Conservation (phyloP, 768 basidiomycete species). For the Rhodosporidiobolus sp. region DNA sequence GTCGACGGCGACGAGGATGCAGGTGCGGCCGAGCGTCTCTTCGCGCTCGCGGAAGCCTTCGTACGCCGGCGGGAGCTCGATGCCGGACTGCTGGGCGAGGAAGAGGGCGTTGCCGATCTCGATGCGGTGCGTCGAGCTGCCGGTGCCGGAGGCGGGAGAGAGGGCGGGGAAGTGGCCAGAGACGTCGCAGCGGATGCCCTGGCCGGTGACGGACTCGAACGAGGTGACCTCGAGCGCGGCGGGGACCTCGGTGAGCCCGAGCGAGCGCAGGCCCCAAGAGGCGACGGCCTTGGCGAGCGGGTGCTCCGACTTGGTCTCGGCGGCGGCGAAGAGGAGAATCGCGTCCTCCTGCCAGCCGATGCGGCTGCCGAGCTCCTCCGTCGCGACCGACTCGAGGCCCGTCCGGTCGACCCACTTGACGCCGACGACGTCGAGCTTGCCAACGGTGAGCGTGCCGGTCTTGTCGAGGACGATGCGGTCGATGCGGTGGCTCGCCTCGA, state of each 20-base stretch:
- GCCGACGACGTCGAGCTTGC: constrained; percentile 78
- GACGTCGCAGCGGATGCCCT: constrained; percentile 75
- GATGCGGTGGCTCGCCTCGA: constrained; percentile 83
- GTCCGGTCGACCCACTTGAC: constrained; percentile 62
- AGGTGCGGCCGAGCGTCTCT: constrained; percentile 68
- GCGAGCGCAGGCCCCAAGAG: constrained; percentile 66
- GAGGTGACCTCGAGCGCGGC: constrained; percentile 62
- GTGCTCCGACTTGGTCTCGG: constrained; percentile 91
- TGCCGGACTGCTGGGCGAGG: constrained; percentile 52
- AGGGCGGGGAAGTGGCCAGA: constrained; percentile 42
- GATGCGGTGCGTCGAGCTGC: constrained; percentile 50
- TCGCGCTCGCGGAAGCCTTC: constrained; percentile 67
- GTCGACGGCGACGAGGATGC: constrained; percentile 76
- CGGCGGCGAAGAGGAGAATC: constrained; percentile 75
- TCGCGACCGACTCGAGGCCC: constrained; percentile 9
- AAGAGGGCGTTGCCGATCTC: constrained; percentile 75
- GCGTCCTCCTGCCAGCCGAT: constrained; percentile 49
- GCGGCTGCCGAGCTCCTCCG: constrained; percentile 2
- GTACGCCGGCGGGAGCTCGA: constrained; percentile 60
- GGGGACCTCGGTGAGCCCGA: constrained; percentile 52
- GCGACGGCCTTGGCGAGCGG: constrained; percentile 93
- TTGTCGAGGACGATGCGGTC: constrained; percentile 87
- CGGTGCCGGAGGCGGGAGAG: constrained; percentile 42
- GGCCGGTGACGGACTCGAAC: constrained; percentile 86
- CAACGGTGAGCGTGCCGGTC: constrained; percentile 93